Conservation (phyloP, 176 grass and related monocot species). For the Cenchrus purpureus region DNA sequence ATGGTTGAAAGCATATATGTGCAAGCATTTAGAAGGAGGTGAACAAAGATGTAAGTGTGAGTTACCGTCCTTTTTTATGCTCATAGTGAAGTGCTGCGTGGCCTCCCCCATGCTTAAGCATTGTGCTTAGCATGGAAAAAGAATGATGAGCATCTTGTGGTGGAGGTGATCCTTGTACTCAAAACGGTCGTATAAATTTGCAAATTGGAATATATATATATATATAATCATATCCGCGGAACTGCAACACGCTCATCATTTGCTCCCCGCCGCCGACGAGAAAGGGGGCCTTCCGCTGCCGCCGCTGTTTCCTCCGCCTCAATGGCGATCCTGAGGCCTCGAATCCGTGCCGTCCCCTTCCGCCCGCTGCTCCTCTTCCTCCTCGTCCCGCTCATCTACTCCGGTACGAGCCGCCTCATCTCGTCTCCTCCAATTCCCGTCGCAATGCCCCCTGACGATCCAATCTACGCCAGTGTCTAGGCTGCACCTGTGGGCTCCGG, state of each 20-base stretch:
- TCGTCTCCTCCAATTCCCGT: constrained; percentile 8
- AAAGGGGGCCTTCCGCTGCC: not conserved
- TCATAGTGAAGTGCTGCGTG: too few relatives aligned
- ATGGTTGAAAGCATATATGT: too few relatives aligned
- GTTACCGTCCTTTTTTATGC: too few relatives aligned
- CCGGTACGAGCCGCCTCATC: constrained; percentile 41
- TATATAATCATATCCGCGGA: not conserved
- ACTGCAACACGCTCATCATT: constrained; percentile 1
- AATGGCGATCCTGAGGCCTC: constrained; percentile 54
- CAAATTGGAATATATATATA: too few relatives aligned
- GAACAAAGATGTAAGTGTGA: too few relatives aligned
- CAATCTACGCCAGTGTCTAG: constrained; percentile 60
- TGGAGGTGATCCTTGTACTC: too few relatives aligned
- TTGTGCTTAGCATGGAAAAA: too few relatives aligned
- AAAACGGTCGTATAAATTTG: too few relatives aligned
- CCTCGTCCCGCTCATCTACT: constrained; percentile 62
- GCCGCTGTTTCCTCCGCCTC: constrained; percentile 4
- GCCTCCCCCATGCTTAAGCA: too few relatives aligned
- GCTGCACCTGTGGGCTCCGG: constrained; percentile 46
- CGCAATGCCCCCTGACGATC: constrained; percentile 27
- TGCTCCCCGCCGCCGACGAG: constrained; percentile 8
- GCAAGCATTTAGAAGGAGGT: too few relatives aligned
- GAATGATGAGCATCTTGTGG: too few relatives aligned
- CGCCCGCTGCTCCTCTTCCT: constrained; percentile 57
- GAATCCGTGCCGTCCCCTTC: constrained; percentile 32